Percentiles rank a stretch among this genome's conserved stretches.
Evolutionary conservation across 768 basidiomycete genomes (phyloP).

Genomic region (Amanita exitialis): DNA sequence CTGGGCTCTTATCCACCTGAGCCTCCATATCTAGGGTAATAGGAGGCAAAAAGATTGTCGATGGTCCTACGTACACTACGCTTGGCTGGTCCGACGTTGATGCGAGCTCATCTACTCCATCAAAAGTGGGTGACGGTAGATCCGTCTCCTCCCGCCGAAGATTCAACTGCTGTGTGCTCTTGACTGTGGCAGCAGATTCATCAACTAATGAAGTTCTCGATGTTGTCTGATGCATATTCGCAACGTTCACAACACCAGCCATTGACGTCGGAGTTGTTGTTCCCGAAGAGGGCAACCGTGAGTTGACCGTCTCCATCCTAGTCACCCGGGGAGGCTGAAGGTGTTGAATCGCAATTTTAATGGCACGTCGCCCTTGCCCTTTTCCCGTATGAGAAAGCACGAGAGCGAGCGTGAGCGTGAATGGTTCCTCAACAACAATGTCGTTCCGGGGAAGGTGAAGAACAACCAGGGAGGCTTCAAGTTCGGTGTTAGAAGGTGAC

Average conservation of each 20-base stretch:
- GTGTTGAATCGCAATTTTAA: slow-evolving; percentile 59
- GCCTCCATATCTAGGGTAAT: slow-evolving; percentile 23
- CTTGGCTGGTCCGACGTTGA: slow-evolving; percentile 16
- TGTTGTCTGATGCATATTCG: slow-evolving; percentile 38
- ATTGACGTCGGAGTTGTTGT: slow-evolving; percentile 42
- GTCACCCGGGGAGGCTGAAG: slow-evolving; percentile 29
- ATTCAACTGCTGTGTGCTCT: slow-evolving; percentile 10
- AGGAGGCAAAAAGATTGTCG: slow-evolving; percentile 34
- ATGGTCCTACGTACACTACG: slow-evolving; percentile 40
- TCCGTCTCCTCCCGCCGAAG: slow-evolving; percentile 1
- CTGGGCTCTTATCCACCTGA: slow-evolving; percentile 1
- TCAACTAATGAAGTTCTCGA: slow-evolving; percentile 22
- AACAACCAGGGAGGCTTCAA: slow-evolving; percentile 52
- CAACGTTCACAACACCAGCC: slow-evolving; percentile 39
- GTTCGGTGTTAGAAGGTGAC: slow-evolving; percentile 20
- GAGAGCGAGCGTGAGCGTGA: slow-evolving; percentile 45
- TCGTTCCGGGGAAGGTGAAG: slow-evolving; percentile 33
- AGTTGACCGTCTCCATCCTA: slow-evolving; percentile 18
- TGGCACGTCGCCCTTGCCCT: slow-evolving; percentile 23
- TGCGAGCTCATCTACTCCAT: slow-evolving; percentile 25
- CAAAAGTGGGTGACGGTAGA: slow-evolving; percentile 40
- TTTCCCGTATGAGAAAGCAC: slow-evolving; percentile 32
- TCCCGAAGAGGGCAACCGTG: slow-evolving; percentile 37
- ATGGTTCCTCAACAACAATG: slow-evolving; percentile 46
- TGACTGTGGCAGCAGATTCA: slow-evolving; percentile 9